These are phyloP conservation scores for Cadophora sp. DNA, from an alignment of 2,329 filamentous ascomycete genomes.

Conservation along the genomic window DNA sequence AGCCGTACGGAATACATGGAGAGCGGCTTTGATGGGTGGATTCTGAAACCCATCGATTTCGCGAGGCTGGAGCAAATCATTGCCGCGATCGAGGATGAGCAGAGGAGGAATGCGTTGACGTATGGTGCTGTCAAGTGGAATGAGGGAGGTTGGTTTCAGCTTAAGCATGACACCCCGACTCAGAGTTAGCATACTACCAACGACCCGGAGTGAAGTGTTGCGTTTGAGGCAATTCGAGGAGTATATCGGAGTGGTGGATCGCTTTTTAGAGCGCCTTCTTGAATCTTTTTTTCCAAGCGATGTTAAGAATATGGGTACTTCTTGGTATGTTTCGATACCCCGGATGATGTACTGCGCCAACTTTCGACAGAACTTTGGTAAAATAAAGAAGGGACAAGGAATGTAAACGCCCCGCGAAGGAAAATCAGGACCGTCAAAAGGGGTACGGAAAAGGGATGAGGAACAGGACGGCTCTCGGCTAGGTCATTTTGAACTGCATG, in stretches of 20 bases:
- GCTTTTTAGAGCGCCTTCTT: not conserved
- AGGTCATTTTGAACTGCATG: not conserved
- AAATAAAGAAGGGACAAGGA: not conserved
- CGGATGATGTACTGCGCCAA: not conserved
- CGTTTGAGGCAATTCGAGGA: not conserved
- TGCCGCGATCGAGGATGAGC: conserved; percentile 25
- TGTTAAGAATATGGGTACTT: not conserved
- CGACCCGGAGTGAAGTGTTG: not conserved
- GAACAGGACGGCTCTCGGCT: not conserved
- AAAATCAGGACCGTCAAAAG: too few species aligned
- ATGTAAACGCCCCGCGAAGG: not conserved
- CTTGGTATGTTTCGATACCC: conserved; percentile 14
- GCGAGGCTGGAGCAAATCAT: conserved; percentile 30
- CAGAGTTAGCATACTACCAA: not conserved
- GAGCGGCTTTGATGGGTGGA: conserved; percentile 36
- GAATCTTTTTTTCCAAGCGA: not conserved
- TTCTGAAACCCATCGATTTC: conserved; percentile 36
- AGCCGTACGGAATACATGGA: conserved; percentile 25
- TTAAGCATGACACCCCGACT: conserved; percentile 12
- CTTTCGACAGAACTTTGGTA: not conserved
- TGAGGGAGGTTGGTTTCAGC: conserved; percentile 32
- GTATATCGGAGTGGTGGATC: not conserved
- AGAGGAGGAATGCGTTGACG: conserved; percentile 25
- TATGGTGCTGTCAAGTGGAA: conserved; percentile 30
- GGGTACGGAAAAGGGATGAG: not conserved